These are phyloP conservation scores for Daldinia vernicosa DNA, from an alignment of 495 filamentous ascomycete species.

Conservation along the genomic window DNA sequence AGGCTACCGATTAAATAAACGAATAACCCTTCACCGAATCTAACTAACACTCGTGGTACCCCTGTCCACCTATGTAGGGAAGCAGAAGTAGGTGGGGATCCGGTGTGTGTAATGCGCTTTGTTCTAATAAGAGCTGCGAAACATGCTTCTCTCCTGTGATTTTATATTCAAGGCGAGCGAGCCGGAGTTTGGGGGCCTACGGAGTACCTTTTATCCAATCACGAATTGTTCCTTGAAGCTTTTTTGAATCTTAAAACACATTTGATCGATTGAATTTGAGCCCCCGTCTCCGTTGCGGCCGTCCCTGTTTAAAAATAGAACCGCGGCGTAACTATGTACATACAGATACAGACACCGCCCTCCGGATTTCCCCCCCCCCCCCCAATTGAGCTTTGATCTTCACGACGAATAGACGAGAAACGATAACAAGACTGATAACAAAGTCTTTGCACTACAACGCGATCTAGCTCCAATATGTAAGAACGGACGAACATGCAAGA, in stretches of 20 bases:
- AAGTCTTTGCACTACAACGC: slow-evolving; percentile 21
- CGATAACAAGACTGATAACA: slow-evolving; percentile 18
- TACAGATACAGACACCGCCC: slow-evolving; percentile 3
- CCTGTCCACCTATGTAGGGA: slow-evolving; percentile 11
- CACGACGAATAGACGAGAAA: slow-evolving; percentile 7
- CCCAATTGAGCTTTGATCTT: slow-evolving; percentile 23
- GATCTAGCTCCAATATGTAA: slow-evolving; percentile 27
- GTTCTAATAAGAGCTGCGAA: slow-evolving; percentile 12
- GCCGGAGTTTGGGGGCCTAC: slow-evolving; percentile 20
- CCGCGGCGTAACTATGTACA: slow-evolving; percentile 18
- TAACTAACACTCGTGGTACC: slow-evolving; percentile 8
- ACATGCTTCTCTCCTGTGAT: slow-evolving; percentile 27
- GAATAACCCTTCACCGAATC: slow-evolving; percentile 29
- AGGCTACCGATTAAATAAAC: slow-evolving; percentile 18
- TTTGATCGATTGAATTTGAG: slow-evolving; percentile 25
- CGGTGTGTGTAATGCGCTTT: background rate
- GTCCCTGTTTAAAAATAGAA: slow-evolving; percentile 40
- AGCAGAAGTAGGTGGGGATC: slow-evolving; percentile 19
- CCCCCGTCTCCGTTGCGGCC: slow-evolving; percentile 7
- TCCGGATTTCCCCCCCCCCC: background rate
- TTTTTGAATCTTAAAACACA: slow-evolving; percentile 30
- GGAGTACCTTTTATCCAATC: slow-evolving; percentile 29
- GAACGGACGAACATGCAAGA: slow-evolving; percentile 36
- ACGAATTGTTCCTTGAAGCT: slow-evolving; percentile 10
- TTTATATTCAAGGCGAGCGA: slow-evolving; percentile 33